Evolutionary conservation across 768 basidiomycete species (phyloP), one percentile per base, ranked within the genome.

Genomic region (Suillus subaureus): DNA sequence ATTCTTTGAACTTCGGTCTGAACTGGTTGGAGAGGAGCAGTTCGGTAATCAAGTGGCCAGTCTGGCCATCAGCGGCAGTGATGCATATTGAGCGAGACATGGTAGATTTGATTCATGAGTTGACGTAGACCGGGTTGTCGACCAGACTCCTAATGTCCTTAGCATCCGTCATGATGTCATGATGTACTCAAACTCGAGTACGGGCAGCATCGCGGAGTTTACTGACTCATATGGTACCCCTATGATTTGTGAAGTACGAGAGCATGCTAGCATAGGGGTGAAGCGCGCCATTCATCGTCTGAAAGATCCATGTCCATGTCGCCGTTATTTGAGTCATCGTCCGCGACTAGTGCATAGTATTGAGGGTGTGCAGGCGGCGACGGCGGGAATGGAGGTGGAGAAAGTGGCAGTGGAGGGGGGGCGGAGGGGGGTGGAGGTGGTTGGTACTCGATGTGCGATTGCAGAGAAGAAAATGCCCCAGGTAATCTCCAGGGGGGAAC

Each of bases 381-480:
- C 13, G 66, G 71, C 18, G 56, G 60, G 39, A 63, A 56, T 11
- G 74, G 69, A 13, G 75, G 74, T n/a, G 72, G 70, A 18, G 69
- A 57, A 43, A 64, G 70, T 8, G 76, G 74, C 28, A 78, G 77
- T 35, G 80, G 77, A 5, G 78, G 74, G 13, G 81, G 79, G 0
- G 70, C 63, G 12, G 61, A 65, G 8, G 77, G 78, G 61, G 82
- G 79, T 57, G 77, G 77, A 47, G 77, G 73, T 52, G 77, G 63
- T 64, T 72, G 71, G 43, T 31, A 21, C 40, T 42, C 58, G 6
- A 42, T 28, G 58, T 60, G 26, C n/a, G 61, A 55, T 37, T 42
- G 56, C 8, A 77, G 70, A 65, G 75, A 61, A 63, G 76, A 43
- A 68, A 70, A 67, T 15, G 47, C 65, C 26, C 64, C 67, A 31